These are phyloP conservation scores for Neurospora sp. DNA, from an alignment of 495 filamentous ascomycete genomes.

Conservation along the genomic window DNA sequence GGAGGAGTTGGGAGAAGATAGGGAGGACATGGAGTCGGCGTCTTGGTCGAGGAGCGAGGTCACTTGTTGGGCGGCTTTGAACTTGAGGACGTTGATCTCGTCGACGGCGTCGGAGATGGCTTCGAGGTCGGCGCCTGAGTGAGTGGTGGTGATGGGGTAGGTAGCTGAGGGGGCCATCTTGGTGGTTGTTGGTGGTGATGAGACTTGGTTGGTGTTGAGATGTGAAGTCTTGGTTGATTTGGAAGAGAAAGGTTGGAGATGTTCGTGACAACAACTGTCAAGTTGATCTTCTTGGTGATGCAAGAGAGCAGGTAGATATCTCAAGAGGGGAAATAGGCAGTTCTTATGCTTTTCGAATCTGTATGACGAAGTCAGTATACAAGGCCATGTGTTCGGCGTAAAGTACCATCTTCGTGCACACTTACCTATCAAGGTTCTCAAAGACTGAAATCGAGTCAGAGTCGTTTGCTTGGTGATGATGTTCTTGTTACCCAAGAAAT, in stretches of 20 bases:
- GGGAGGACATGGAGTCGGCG: too few relatives aligned
- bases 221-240: not conserved
- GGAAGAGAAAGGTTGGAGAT: not conserved
- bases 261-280: not conserved
- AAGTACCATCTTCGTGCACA: not conserved
- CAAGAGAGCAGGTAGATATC: not conserved
- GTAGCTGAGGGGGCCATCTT: constrained; percentile 9
- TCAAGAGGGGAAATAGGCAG: not conserved
- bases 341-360: not conserved
- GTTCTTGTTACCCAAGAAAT: not conserved
- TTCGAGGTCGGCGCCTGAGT: constrained; percentile 67
- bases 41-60: constrained; percentile 18
- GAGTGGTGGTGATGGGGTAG: constrained; percentile 13
- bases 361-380: not conserved
- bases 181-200: not conserved
- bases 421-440: not conserved
- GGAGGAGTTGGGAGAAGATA: too few relatives aligned
- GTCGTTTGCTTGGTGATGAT: not conserved
- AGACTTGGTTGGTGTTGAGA: not conserved
- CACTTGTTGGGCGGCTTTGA: constrained; percentile 14
- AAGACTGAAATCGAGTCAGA: not conserved
- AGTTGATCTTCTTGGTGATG: not conserved
- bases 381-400: not conserved
- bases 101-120: constrained; percentile 72
- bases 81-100: constrained; percentile 68